Evolutionary conservation across 2,329 filamentous ascomycete genomes (phyloP).

Genomic region (Coniochaeta ligniaria): DNA sequence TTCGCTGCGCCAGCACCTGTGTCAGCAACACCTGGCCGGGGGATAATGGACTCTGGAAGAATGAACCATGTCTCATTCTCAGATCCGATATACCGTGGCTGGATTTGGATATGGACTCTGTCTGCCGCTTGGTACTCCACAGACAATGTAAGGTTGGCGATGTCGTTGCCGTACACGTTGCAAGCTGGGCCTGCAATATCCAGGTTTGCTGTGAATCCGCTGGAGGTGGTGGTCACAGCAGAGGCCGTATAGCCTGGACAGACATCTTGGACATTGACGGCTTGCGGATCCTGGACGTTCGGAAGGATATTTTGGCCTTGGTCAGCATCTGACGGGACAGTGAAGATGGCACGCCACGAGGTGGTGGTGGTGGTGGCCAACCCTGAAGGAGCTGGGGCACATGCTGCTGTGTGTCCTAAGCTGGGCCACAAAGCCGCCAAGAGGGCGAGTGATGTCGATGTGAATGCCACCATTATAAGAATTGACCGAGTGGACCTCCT

Average conservation of each 20-base stretch:
- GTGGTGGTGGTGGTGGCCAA: neutral
- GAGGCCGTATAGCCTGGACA: conserved; percentile 65
- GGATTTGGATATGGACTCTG: conserved; percentile 63
- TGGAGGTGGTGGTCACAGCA: conserved; percentile 44
- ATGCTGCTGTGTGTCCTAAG: neutral
- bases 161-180: conserved; percentile 72
- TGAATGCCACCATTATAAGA: neutral
- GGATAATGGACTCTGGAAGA: conserved; percentile 56
- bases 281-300: conserved; percentile 57
- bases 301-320: conserved; percentile 43
- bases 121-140: conserved; percentile 61
- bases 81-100: conserved; percentile 53
- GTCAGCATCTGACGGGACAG: conserved; percentile 37
- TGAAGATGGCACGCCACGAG: conserved; percentile 25
- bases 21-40: conserved; percentile 38
- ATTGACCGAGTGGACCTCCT: neutral
- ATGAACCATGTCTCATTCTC: conserved; percentile 61
- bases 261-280: conserved; percentile 53
- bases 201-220: conserved; percentile 62
- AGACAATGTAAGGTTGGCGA: conserved; percentile 57
- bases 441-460: conserved; percentile 1
- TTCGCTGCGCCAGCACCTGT: conserved; percentile 35
- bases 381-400: neutral
- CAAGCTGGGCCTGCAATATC: conserved; percentile 63
- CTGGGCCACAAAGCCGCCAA: conserved; percentile 3